phyloP scores from a whole-genome alignment of 2,329 filamentous ascomycete species.

The Colletotrichum sp. region DNA sequence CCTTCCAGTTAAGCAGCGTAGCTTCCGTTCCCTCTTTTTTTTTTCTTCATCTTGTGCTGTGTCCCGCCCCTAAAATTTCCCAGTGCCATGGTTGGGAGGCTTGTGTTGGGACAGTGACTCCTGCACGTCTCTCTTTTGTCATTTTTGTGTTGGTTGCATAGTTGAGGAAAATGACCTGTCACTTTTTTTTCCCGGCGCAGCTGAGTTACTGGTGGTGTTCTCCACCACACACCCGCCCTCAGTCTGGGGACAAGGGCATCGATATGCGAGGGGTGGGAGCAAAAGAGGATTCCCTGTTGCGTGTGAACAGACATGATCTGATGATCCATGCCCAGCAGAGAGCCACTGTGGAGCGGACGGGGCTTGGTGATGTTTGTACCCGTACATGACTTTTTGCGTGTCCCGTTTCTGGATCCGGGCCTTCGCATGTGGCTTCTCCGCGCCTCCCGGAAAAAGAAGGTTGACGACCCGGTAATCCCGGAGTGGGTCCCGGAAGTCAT shows the following conservation, averaged over 20 bases:
- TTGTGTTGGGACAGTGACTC: constrained; percentile 2
- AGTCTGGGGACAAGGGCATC: not conserved
- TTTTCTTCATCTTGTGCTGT: not conserved
- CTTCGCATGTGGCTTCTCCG: not conserved
- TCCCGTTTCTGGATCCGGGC: not conserved
- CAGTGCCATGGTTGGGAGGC: constrained; percentile 4
- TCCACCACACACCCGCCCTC: not conserved
- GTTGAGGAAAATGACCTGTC: constrained; percentile 1
- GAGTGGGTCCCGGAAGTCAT: not conserved
- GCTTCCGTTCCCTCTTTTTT: constrained; percentile 1
- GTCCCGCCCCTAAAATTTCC: not conserved
- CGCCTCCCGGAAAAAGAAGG: not conserved
- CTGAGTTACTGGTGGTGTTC: not conserved
- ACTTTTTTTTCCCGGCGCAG: not conserved
- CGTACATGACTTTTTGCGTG: not conserved
- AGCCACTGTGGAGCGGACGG: constrained; percentile 3
- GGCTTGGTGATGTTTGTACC: not conserved
- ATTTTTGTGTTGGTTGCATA: not conserved
- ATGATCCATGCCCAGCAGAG: constrained; percentile 2
- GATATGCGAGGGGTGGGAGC: not conserved
- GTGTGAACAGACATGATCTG: constrained; percentile 18
- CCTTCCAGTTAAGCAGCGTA: constrained; percentile 1
- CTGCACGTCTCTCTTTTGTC: not conserved
- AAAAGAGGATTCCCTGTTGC: not conserved
- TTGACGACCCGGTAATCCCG: not conserved